These are phyloP conservation scores for Neurospora pannonica DNA, from an alignment of 495 filamentous ascomycete genomes.

Conservation along the genomic window DNA sequence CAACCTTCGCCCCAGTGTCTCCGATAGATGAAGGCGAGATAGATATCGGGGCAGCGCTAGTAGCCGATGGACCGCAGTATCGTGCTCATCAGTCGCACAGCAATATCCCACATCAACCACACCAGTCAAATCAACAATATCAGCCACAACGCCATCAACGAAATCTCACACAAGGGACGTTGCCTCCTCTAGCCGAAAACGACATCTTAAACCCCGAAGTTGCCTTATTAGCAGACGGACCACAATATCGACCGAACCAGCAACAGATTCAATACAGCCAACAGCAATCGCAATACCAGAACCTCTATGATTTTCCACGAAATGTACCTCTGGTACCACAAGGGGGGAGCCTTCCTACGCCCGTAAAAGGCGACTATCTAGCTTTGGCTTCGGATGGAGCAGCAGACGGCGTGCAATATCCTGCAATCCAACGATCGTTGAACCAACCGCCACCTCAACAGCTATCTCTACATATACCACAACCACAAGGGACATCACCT, in stretches of 20 bases:
- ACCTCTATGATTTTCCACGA: background rate
- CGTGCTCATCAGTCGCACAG: background rate
- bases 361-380: background rate
- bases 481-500: background rate
- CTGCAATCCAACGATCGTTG: background rate
- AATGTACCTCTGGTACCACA: background rate
- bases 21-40: background rate
- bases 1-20: background rate
- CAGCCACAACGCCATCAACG: slow-evolving; percentile 1
- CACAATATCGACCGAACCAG: background rate
- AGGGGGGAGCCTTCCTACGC: background rate
- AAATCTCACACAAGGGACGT: background rate
- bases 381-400: background rate
- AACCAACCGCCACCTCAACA: background rate
- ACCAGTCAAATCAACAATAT: background rate
- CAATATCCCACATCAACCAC: background rate
- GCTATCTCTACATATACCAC: background rate
- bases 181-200: background rate
- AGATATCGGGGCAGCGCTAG: background rate
- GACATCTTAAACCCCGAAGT: slow-evolving; percentile 1
- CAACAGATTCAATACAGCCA: background rate
- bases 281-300: background rate
- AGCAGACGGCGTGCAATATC: background rate
- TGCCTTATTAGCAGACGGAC: background rate
- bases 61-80: slow-evolving; percentile 19